Percentiles rank a stretch among this genome's conserved stretches.
phyloP scores from a whole-genome alignment of 176 grass and related monocot species.

The Raddia guianensis region DNA sequence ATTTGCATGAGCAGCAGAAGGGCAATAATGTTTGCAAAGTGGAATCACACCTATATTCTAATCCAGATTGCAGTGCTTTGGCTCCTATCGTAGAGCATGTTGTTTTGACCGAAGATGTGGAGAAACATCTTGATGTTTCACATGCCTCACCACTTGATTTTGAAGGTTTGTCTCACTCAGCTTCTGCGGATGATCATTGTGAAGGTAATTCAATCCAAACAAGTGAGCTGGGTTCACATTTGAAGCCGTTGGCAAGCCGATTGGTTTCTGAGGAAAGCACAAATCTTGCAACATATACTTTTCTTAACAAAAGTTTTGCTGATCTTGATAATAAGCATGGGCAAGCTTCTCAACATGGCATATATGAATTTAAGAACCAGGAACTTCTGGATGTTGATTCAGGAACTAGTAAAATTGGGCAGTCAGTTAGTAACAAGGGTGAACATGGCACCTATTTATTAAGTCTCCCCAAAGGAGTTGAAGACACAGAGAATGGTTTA shows the following conservation, averaged over 20 bases:
- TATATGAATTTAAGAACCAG: conserved; percentile 52
- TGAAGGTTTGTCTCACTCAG: conserved; percentile 31
- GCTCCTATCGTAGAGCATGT: conserved; percentile 26
- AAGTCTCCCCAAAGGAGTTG: conserved; percentile 9
- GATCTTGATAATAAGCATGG: conserved; percentile 46
- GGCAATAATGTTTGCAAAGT: conserved; percentile 33
- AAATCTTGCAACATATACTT: conserved; percentile 45
- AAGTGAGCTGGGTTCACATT: conserved; percentile 30
- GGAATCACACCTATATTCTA: conserved; percentile 36
- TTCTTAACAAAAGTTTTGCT: conserved; percentile 41
- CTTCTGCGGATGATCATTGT: conserved; percentile 25
- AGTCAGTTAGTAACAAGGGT: conserved; percentile 27
- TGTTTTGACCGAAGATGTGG: conserved; percentile 19
- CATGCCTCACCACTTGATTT: neutral
- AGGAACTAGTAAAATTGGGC: conserved; percentile 46
- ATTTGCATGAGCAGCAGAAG: conserved; percentile 39
- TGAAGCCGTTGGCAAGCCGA: conserved; percentile 44
- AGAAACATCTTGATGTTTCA: conserved; percentile 39
- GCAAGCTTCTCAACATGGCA: conserved; percentile 43
- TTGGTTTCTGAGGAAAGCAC: conserved; percentile 60
- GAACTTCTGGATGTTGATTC: conserved; percentile 60
- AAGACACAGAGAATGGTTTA: conserved; percentile 26
- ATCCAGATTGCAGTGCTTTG: conserved; percentile 26
- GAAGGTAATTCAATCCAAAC: conserved; percentile 31
- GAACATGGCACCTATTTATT: conserved; percentile 39